Evolutionary conservation across 1,284 basidiomycete genomes (phyloP), one percentile per base, ranked within the genome.

Genomic region (Cutaneotrichosporon cavernicola): DNA sequence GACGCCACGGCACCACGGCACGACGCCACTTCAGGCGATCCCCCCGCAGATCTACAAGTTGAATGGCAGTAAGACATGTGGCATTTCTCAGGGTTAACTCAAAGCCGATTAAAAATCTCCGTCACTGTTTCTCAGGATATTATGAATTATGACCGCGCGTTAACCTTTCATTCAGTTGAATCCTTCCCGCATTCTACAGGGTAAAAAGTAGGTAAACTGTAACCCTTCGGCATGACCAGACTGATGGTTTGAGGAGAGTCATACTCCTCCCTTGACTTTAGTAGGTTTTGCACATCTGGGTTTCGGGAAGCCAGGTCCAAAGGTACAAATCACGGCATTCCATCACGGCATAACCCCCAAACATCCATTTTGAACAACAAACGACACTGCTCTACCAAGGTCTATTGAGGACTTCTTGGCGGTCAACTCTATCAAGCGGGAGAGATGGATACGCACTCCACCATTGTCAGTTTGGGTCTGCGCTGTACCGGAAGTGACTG

Each of bases 101-200:
- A 16, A 18, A n/a, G 43, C 38, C 43, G 43, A 46, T 46, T 46
- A 46, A 46, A 46, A 46, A 46, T 46, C 43, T 46, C 43, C 43
- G 43, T n/a, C 40, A 36, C 2, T 36, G 34, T 8, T 36, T 13
- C 34, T 36, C 43, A 46, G 43, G 43, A 16, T 5, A 40, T 11
- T 16, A 14, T 14, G 13, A 16, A 40, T 11, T 16, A 14, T 14
- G 13, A 16, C 38, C 38, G 38, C 14, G 38, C 38, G 14, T 26
- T 26, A 26, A 26, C 26, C 26, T 26, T 26, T 26, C 26, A 26
- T 26, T 26, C 26, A 26, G 26, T 26, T 26, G 3, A 26, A 26
- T 26, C 3, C 26, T 26, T 26, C 26, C 26, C 26, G 26, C 26
- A 26, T 1, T 2, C 26, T 26, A 26, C 3, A 26, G 26, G 26